Evolutionary conservation across 1,284 basidiomycete species (phyloP), one percentile per base, ranked within the genome.

Genomic region (Kalmanozyma brasiliensis): DNA sequence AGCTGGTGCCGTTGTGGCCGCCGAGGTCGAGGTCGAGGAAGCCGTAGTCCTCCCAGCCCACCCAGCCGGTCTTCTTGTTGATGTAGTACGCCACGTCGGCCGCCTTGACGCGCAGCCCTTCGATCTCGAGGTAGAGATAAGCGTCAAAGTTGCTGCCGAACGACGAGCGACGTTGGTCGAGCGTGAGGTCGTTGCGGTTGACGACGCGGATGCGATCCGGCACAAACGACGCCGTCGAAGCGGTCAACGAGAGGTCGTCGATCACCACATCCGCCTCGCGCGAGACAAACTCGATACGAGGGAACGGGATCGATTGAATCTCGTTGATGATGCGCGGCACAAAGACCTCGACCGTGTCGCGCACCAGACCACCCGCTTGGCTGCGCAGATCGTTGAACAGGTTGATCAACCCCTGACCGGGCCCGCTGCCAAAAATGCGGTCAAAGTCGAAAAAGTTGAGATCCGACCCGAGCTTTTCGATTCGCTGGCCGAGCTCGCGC

Each of bases 1-100:
- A 83, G 16, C 76, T 76, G 55, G 83, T 81, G 33, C 84, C 83
- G 60, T 84, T 69, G 19, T 81, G 45, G 13, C 72, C 79, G 19
- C 84, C 84, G 43, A 85, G 83, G 29, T 83, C 76, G 61, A 85
- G 73, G 72, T 84, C 84, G 51, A 85, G 80, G 3, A 85, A 62
- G 59, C 84, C 84, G 34, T 83, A 81, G 60, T 85, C 84, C 51
- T 85, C 82, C 72, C 84, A 83, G 55, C 73, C 76, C 52, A 76
- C 42, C 68, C 68, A 72, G 45, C 60, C 77, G n/a, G 66, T 79
- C 79, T 84, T 84, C 67, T 82, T 79, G 66, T 78, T 67, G 56
- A 84, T 69, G 82, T 83, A 85, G 82, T 84, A 85, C 22, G 83
- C 82, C 55, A 85, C 84, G 68, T 84, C 80, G 49, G 78, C 78